Base-by-base conservation (phyloP, 1,284 basidiomycete species). In the Inonotus obliquus region DNA sequence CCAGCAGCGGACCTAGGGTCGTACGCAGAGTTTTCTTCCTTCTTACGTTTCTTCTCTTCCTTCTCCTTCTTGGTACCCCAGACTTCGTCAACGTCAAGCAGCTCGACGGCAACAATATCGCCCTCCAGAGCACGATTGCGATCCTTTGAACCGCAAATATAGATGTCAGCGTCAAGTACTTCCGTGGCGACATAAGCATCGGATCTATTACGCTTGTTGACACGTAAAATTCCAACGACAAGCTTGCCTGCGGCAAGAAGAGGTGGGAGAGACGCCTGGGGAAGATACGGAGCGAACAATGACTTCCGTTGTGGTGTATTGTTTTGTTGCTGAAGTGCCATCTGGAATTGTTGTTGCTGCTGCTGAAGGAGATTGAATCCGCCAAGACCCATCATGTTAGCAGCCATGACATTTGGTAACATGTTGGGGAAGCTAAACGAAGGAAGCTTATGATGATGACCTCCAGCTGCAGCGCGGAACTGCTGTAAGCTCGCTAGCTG, bases 51-150 rank as follows among this genome's bases (percentile, higher is more conserved):
- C 86, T 99, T 99, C 80, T 99, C 97, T 74, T 99, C 96, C 79
- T 99, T 99, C 79, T 99, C 97, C 79, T 98, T 98, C 82, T 99
- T 99, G 14, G 96, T 97, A 21, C 90, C 89, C 97, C 97, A 98
- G 7, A 99, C 96, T 76, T 97, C 95, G 70, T 97, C 94, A 25
- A 96, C 96, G 68, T 99, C 96, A 63, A 99, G 84, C 49, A 99
- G 84, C 75, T 99, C 97, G 41, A 99, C 94, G 27, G 97, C 97
- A 62, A 99, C 97, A 62, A 99, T 95, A 73, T 99, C 97, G 44
- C 97, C 97, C 73, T 99, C 97, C 47, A 99, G 82, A 37, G 97
- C 97, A 68, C 97, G 90, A 74, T 99, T 99, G 68, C 97, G 91
- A 75, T 99, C 97, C 74, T 98, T 98, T 55, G 96, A 98, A 37